Evolutionary conservation across 768 basidiomycete species (phyloP), one percentile per base, ranked within the genome.

Genomic region (Podaxis sp.): DNA sequence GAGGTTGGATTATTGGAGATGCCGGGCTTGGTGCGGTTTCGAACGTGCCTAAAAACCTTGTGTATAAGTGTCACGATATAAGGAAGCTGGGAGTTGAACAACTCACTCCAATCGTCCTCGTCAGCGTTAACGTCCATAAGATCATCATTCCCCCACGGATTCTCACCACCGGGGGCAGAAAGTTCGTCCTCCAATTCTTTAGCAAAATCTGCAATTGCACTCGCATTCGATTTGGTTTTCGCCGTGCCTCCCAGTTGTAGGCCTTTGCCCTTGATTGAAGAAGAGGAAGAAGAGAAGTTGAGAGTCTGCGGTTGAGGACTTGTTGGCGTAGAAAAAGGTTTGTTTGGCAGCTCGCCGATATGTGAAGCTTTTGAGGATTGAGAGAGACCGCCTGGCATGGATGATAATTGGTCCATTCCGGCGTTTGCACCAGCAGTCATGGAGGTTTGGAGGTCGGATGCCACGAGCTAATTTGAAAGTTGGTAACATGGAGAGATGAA

Each of bases 81-180:
- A 48, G 37, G 18, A 61, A 11, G 2, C 32, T 32, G 1, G 78
- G 78, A 9, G 42, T 7, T 44, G n/a, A 16, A 6, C 3, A 9
- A 79, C 88, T 69, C 70, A 91, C 95, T 90, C 95, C 95, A 99
- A 69, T 98, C 96, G 67, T 88, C 95, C 25, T 87, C 83, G 66
- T 98, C 95, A 0, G 91, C 94, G 68, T 94, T 88, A 3, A 98
- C 87, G 68, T 99, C 95, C 71, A 98, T 96, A 59, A 98, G 72
- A 71, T 98, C 91, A 6, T 83, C 87, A 50, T 73, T 79, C 1
- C 86, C 90, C 91, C 91, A 93, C 0, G 82, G 82, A 68, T 82
- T 81, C 25, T 72, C 79, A 2, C 76, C 78, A 21, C 76, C 74
- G 6, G 69, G 81, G 9, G 72, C 74, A 7, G 77, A 79, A 3